phyloP scores from a whole-genome alignment of 352 stramenopile genomes.

The Globisporangium nunn region DNA sequence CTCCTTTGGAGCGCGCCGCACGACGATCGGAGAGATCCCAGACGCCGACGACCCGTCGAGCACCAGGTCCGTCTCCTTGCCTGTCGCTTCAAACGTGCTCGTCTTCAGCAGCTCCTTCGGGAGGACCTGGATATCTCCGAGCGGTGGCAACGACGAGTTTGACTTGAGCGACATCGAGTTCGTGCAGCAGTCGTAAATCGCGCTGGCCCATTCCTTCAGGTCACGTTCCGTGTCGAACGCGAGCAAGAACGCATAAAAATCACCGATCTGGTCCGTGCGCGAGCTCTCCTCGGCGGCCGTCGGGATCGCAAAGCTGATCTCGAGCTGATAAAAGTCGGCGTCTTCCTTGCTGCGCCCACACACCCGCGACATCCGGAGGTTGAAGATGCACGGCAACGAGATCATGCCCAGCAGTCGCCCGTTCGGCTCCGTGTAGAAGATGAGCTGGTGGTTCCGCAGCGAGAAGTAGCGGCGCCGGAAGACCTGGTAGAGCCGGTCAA shows the following conservation, averaged over 20 bases:
- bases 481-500: slow-evolving; percentile 81
- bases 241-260: slow-evolving; percentile 73
- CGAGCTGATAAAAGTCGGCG: slow-evolving; percentile 78
- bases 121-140: slow-evolving; percentile 74
- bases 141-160: slow-evolving; percentile 43
- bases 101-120: slow-evolving; percentile 83
- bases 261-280: slow-evolving; percentile 58
- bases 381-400: slow-evolving; percentile 72
- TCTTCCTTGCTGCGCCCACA: slow-evolving; percentile 54
- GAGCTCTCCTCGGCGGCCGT: slow-evolving; percentile 49
- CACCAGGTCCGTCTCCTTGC: slow-evolving; percentile 34
- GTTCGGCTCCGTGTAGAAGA: slow-evolving; percentile 67
- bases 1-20: slow-evolving; percentile 5
- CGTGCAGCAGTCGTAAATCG: slow-evolving; percentile 83
- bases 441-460: slow-evolving; percentile 75
- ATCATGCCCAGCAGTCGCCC: slow-evolving; percentile 70
- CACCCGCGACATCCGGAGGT: slow-evolving; percentile 77
- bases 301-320: slow-evolving; percentile 76
- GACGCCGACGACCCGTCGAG: slow-evolving; percentile 5
- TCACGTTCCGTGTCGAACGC: slow-evolving; percentile 73
- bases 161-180: slow-evolving; percentile 85
- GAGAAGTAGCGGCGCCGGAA: slow-evolving; percentile 81
- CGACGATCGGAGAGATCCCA: slow-evolving; percentile 13
- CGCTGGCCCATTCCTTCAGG: slow-evolving; percentile 62
- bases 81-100: slow-evolving; percentile 56